These are phyloP conservation scores for Lithohypha guttulata DNA, from an alignment of 2,329 filamentous ascomycete species.

Conservation along the genomic window DNA sequence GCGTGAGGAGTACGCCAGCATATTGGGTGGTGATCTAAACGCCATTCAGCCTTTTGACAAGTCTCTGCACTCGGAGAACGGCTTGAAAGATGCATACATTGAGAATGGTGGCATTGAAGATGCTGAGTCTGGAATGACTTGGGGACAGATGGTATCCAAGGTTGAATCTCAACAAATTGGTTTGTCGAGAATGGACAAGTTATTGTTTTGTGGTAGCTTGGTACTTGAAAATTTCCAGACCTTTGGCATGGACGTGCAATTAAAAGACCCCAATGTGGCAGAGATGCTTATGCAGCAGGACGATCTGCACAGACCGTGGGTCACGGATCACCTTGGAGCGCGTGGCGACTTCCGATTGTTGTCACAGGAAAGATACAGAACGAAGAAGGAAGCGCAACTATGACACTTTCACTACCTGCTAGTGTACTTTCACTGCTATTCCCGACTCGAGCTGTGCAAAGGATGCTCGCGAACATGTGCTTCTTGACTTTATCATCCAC, in stretches of 20 bases:
- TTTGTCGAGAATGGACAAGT: constrained; percentile 45
- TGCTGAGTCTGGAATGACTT: constrained; percentile 44
- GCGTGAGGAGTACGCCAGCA: constrained; percentile 27
- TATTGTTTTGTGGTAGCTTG: constrained; percentile 41
- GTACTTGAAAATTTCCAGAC: constrained; percentile 39
- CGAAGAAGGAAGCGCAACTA: too few relatives aligned
- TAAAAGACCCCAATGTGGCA: constrained; percentile 23
- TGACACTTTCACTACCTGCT: too few relatives aligned
- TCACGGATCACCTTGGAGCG: constrained; percentile 22
- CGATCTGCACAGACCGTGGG: constrained; percentile 19
- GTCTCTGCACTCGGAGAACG: constrained; percentile 38
- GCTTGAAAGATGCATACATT: constrained; percentile 44
- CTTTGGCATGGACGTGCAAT: constrained; percentile 38
- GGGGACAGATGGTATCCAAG: constrained; percentile 44
- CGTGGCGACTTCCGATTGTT: constrained; percentile 13
- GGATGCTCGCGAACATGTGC: too few relatives aligned
- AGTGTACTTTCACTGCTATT: too few relatives aligned
- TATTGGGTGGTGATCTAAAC: constrained; percentile 48
- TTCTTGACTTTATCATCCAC: too few relatives aligned
- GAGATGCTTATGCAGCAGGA: constrained; percentile 15
- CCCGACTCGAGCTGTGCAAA: too few relatives aligned
- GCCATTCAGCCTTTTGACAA: constrained; percentile 46
- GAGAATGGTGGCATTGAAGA: constrained; percentile 42
- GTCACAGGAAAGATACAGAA: background rate
- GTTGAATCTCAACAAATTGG: constrained; percentile 37